These are phyloP conservation scores for Kodamaea plutei DNA, from an alignment of 1,139 yeast species.

Conservation along the genomic window DNA sequence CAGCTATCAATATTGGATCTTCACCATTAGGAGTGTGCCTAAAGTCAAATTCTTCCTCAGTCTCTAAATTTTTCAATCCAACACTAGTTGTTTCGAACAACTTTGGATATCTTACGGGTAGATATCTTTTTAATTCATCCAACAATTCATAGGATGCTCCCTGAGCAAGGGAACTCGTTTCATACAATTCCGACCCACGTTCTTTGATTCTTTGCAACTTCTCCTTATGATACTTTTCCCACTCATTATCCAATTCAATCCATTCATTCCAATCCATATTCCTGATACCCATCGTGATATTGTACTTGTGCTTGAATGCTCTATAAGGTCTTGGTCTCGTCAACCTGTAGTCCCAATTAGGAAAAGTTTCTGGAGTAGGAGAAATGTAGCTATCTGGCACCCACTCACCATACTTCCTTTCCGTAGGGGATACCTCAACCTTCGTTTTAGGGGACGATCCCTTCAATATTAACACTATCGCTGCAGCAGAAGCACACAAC, in stretches of 20 bases:
- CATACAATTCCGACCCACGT: conserved; percentile 46
- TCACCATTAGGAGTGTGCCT: conserved; percentile 21
- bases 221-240: conserved; percentile 51
- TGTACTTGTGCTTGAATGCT: conserved; percentile 57
- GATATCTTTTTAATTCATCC: conserved; percentile 47
- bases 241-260: conserved; percentile 65
- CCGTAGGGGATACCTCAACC: conserved; percentile 17
- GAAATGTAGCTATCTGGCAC: conserved; percentile 45
- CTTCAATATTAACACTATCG: conserved; percentile 2
- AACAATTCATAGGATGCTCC: conserved; percentile 56
- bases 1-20: conserved; percentile 58
- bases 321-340: conserved; percentile 59
- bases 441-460: conserved; percentile 1
- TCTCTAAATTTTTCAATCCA: conserved; percentile 50
- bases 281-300: conserved; percentile 61
- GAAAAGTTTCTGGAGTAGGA: conserved; percentile 46
- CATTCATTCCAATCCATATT: conserved; percentile 55
- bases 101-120: conserved; percentile 57
- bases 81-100: conserved; percentile 41
- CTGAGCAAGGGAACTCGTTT: conserved; percentile 48
- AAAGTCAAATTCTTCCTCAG: conserved; percentile 49
- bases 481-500: conserved; percentile 4
- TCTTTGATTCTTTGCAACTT: conserved; percentile 47
- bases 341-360: conserved; percentile 46
- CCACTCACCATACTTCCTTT: conserved; percentile 47